Evolutionary conservation across 176 grass and related monocot species (phyloP).

Genomic region (Phyllostachys edulis): DNA sequence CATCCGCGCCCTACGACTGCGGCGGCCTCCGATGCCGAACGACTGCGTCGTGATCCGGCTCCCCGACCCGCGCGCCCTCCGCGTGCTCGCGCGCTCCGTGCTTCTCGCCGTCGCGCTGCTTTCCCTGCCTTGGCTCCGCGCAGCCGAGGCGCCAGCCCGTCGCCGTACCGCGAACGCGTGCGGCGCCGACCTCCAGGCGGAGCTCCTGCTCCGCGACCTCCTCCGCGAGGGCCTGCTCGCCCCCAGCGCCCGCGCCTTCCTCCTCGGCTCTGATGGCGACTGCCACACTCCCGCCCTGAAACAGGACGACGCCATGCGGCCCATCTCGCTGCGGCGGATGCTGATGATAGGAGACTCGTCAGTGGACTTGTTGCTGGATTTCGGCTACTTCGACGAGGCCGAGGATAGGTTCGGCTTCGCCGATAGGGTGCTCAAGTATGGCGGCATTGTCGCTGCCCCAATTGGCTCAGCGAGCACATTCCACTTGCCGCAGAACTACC

Average conservation of each 20-base stretch:
- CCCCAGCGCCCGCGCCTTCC: constrained; percentile 30
- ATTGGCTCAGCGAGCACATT: constrained; percentile 30
- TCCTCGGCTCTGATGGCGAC: constrained; percentile 42
- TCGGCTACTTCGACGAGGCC: constrained; percentile 37
- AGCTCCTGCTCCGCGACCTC: constrained; percentile 66
- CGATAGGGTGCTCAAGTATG: constrained; percentile 62
- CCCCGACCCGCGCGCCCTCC: constrained; percentile 54
- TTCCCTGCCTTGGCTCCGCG: constrained; percentile 53
- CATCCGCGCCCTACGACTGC: neutral
- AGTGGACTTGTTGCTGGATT: constrained; percentile 59
- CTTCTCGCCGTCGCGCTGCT: constrained; percentile 53
- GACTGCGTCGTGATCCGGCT: constrained; percentile 59
- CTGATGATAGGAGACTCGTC: constrained; percentile 45
- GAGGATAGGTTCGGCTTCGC: constrained; percentile 42
- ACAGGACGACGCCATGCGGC: constrained; percentile 28
- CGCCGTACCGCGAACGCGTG: constrained; percentile 15
- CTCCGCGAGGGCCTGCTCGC: constrained; percentile 52
- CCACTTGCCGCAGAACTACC: constrained; percentile 61
- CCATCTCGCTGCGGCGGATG: constrained; percentile 31
- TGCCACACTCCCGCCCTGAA: constrained; percentile 23
- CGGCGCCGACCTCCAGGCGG: constrained; percentile 42
- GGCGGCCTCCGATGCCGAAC: constrained; percentile 26
- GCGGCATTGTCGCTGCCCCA: constrained; percentile 44
- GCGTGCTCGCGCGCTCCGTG: constrained; percentile 55
- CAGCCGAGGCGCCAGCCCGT: constrained; percentile 6